Evolutionary conservation across 129 eudicot genomes (phyloP), one percentile per base, ranked within the genome.

Genomic region (Pseudognaphalium luteoalbum): DNA sequence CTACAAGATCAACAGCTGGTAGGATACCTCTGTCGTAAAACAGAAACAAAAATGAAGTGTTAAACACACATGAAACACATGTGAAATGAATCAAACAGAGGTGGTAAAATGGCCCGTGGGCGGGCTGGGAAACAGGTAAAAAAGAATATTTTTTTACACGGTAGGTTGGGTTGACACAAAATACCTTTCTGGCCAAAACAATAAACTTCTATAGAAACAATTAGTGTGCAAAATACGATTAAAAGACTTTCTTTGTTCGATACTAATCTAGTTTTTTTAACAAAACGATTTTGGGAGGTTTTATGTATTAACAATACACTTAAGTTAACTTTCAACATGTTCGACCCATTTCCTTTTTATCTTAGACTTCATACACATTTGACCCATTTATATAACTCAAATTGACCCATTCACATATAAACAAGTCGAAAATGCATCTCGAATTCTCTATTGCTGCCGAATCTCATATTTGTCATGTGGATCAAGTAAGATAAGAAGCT

Each of bases 11-110:
- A 15, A 93, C 80, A 0, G 98, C 96, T 8, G 98, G 95, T 63
- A 93, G 81, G 82, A 93, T 93, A 71, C 98, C 98, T 57, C 98
- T 92, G 98, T 74, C 73, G n/a, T 74, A 76, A 76, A 62, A 44
- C 68, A 33, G 8, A 71, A 22, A 21, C 20, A 66, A n/a, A 76
- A 37, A 9, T 19, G 54, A 76, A 68, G 32, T 54, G 30, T 71
- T 11, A 35, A 69, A 17, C 9, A 57, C 22, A 69, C 14, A 47
- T 47, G 62, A 34, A 51, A 29, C n/a, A 50, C 7, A 20, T 35
- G 11, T 41, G 20, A 33, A 61, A 22, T 14, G 1, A 1, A 35
- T 57, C 39, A 6, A 32, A 32, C 28, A 10, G 8, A 47, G 60
- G 11, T 32, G 33, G 4, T 20, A 7, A 8, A 60, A 12, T 25